A percentile compares a stretch with the other conserved stretches of the same genome.
Evolutionary conservation across 2,329 filamentous ascomycete species (phyloP).

Genomic region (Bipolaris cookei): DNA sequence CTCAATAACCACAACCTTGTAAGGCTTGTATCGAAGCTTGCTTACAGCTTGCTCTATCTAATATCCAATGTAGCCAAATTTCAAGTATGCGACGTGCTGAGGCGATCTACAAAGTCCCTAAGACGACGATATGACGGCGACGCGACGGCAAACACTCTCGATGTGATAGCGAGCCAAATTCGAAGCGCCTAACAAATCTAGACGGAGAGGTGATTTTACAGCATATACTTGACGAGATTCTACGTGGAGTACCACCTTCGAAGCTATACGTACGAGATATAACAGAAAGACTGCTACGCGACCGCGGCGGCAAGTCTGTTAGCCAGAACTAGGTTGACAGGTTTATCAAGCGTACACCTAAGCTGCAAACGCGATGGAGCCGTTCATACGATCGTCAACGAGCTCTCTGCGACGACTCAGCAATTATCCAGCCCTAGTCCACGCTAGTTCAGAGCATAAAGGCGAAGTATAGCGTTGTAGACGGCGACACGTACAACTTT

Average conservation of each 20-base stretch:
- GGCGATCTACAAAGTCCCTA: constrained; percentile 5
- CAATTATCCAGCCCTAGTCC: constrained; percentile 13
- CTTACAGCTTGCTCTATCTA: constrained; percentile 3
- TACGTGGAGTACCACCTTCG: not conserved
- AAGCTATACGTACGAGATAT: not conserved
- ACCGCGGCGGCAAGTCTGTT: constrained; percentile 6
- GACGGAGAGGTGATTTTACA: not conserved
- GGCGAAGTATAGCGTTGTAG: constrained; percentile 18
- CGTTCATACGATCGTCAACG: constrained; percentile 8
- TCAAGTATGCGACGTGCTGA: constrained; percentile 2
- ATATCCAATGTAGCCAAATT: constrained; percentile 4
- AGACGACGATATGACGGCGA: constrained; percentile 4
- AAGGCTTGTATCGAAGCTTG: too few species aligned
- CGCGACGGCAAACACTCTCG: constrained; percentile 4
- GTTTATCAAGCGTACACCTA: constrained; percentile 21
- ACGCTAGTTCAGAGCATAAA: constrained; percentile 4
- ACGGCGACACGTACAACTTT: too few species aligned
- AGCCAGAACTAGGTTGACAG: constrained; percentile 21
- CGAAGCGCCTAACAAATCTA: not conserved
- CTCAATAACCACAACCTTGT: constrained; percentile 1
- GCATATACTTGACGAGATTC: not conserved
- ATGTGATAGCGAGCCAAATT: not conserved
- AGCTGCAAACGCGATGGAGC: constrained; percentile 11
- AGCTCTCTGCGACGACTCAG: constrained; percentile 19
- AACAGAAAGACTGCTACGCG: constrained; percentile 9